A percentile compares a stretch with the other conserved stretches of the same genome.
Conservation (phyloP, 2,329 filamentous ascomycete species). For the Claviceps fusiformis region DNA sequence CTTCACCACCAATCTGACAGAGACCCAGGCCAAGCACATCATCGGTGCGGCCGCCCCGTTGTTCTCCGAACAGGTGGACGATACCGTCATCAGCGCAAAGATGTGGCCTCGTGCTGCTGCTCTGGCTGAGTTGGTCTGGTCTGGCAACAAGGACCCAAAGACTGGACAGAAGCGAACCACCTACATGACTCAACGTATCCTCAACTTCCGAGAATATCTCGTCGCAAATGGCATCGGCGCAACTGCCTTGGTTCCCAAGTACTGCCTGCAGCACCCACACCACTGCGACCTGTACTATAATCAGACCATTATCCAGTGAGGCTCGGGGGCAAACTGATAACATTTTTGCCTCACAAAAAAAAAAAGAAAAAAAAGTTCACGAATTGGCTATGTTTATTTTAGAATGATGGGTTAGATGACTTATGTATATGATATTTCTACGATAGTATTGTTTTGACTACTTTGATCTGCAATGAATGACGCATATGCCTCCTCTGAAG, state of each 20-base stretch:
- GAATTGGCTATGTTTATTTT: too few relatives aligned
- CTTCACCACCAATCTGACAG: constrained; percentile 35
- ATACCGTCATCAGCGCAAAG: constrained; percentile 32
- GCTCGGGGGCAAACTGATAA: too few relatives aligned
- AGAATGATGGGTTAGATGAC: too few relatives aligned
- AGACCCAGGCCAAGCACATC: constrained; percentile 30
- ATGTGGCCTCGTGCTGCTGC: constrained; percentile 45
- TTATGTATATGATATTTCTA: too few relatives aligned
- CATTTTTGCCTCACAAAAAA: background rate
- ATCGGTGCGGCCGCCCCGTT: constrained; percentile 38
- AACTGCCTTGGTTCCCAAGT: constrained; percentile 39
- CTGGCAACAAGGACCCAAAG: constrained; percentile 33
- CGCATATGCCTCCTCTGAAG: too few relatives aligned
- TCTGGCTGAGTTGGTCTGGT: constrained; percentile 41
- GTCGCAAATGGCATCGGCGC: constrained; percentile 39
- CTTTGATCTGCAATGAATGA: too few relatives aligned
- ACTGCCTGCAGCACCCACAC: constrained; percentile 43
- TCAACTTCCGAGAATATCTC: constrained; percentile 47
- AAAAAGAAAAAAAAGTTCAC: background rate
- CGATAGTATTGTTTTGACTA: too few relatives aligned
- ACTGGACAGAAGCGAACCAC: constrained; percentile 28
- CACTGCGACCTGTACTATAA: constrained; percentile 40
- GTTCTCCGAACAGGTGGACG: constrained; percentile 42
- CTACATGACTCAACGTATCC: constrained; percentile 33
- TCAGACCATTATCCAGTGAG: constrained; percentile 25